Evolutionary conservation across 495 filamentous ascomycete species (phyloP).

Genomic region (Penicillium lagena): DNA sequence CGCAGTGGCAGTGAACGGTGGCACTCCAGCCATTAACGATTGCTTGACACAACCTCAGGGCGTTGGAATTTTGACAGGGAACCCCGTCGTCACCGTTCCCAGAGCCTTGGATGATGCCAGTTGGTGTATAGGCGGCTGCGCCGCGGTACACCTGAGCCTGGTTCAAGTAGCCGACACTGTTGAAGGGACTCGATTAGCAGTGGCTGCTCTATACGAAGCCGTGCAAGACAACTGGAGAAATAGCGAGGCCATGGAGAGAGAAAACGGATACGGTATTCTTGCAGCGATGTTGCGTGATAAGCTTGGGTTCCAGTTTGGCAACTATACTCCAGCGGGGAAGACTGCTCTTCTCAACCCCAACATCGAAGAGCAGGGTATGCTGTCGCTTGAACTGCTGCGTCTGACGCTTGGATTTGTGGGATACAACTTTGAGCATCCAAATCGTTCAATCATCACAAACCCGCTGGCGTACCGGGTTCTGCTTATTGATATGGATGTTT

Average conservation of each 20-base stretch:
- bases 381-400: conserved; percentile 65
- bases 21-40: conserved; percentile 83
- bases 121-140: conserved; percentile 85
- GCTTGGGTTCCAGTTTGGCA: conserved; percentile 42
- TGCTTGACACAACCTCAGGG: conserved; percentile 72
- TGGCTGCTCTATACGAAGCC: conserved; percentile 76
- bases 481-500: conserved; percentile 85
- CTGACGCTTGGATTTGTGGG: conserved; percentile 81
- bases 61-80: conserved; percentile 72
- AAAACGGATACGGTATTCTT: conserved; percentile 89
- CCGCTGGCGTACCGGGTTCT: conserved; percentile 88
- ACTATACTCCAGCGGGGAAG: conserved; percentile 24
- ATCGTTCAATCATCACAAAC: conserved; percentile 89
- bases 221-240: conserved; percentile 91
- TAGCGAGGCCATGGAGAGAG: conserved; percentile 95
- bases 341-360: conserved; percentile 21
- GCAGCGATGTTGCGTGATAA: conserved; percentile 72
- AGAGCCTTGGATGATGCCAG: conserved; percentile 84
- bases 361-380: conserved; percentile 48
- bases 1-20: conserved; percentile 79
- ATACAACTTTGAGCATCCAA: conserved; percentile 67
- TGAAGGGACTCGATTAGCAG: conserved; percentile 64
- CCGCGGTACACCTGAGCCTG: conserved; percentile 74
- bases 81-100: conserved; percentile 74
- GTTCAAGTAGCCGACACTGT: conserved; percentile 67